Percentiles rank a stretch among this genome's conserved stretches.
Evolutionary conservation across 106 monocot species (phyloP).

Genomic region (Posidonia australis): DNA sequence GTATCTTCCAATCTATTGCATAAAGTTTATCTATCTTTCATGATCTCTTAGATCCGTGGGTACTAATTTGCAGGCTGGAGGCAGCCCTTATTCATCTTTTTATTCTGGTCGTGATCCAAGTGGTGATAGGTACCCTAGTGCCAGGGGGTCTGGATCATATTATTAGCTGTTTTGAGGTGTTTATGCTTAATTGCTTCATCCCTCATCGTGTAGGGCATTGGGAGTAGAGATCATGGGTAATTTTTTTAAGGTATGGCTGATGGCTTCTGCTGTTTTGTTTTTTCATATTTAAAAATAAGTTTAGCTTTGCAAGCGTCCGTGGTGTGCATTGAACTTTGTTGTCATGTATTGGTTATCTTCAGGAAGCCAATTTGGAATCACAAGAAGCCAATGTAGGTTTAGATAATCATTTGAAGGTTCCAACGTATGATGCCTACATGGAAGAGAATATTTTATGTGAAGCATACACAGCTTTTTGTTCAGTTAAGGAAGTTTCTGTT

Average conservation of each 20-base stretch:
- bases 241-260: not conserved
- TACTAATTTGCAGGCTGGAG: conserved; percentile 30
- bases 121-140: conserved; percentile 38
- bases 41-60: not conserved
- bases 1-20: not conserved
- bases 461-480: too few species aligned
- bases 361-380: conserved; percentile 38
- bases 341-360: conserved; percentile 51
- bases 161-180: conserved; percentile 52
- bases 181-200: not conserved
- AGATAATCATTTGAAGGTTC: conserved; percentile 19
- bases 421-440: too few species aligned
- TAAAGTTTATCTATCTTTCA: not conserved
- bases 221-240: not conserved
- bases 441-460: too few species aligned
- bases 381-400: conserved; percentile 44
- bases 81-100: conserved; percentile 54
- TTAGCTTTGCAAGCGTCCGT: not conserved
- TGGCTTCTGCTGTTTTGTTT: not conserved
- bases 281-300: too few species aligned
- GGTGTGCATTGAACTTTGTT: conserved; percentile 14
- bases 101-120: conserved; percentile 56
- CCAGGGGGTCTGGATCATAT: conserved; percentile 57
- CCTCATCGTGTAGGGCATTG: not conserved
- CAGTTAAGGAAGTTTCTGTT: too few species aligned